phyloP scores from a whole-genome alignment of 257 asterid genomes.

The Agastache rugosa region DNA sequence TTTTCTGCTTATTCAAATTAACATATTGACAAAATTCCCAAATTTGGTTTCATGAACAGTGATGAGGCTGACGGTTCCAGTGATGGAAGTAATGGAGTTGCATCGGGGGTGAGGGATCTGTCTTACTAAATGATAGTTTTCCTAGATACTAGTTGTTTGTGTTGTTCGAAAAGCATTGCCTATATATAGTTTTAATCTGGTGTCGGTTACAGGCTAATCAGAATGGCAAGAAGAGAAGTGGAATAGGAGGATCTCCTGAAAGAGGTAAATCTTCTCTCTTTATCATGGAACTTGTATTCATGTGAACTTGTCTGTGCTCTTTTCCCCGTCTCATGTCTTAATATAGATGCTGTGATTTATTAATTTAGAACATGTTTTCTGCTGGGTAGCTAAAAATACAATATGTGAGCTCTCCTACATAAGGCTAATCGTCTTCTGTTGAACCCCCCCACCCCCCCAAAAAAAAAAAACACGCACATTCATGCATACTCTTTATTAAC shows the following conservation, averaged over 20 bases:
- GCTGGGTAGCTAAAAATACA: too few species aligned
- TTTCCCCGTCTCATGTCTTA: not conserved
- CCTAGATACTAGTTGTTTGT: constrained; percentile 8
- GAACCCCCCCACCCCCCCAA: not conserved
- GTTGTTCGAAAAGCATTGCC: not conserved
- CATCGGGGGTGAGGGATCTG: constrained; percentile 55
- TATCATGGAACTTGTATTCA: not conserved
- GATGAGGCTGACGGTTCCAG: constrained; percentile 82
- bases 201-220: constrained; percentile 55
- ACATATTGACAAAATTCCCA: constrained; percentile 23
- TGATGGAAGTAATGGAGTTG: constrained; percentile 81
- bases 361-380: not conserved
- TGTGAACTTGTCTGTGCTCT: not conserved
- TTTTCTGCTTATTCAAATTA: constrained; percentile 11
- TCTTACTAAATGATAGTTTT: not conserved
- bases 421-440: too few species aligned
- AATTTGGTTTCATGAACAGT: constrained; percentile 49
- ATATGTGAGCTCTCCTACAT: too few species aligned
- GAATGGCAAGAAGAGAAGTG: constrained; percentile 69
- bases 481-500: not conserved
- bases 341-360: not conserved
- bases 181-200: constrained; percentile 11
- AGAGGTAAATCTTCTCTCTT: constrained; percentile 50
- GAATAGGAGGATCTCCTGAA: constrained; percentile 65
- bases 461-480: too few species aligned